Evolutionary conservation across 768 basidiomycete species (phyloP), one percentile per base, ranked within the genome.

Genomic region (Suillus occidentalis): DNA sequence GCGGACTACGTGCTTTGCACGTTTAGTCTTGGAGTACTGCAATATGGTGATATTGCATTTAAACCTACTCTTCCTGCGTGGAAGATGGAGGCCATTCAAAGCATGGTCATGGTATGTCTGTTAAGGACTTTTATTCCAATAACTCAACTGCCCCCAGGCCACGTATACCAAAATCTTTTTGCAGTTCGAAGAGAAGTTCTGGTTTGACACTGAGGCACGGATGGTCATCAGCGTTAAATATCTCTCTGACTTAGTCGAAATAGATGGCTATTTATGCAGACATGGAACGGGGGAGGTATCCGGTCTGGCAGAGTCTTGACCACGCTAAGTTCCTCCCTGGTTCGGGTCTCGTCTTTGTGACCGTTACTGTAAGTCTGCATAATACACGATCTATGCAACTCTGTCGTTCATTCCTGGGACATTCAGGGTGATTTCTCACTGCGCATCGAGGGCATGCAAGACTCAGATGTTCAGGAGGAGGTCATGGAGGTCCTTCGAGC

Each of bases 131-230:
- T 8, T n/a, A 2, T 61, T 20, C 3, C 12, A 18, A 16, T 36
- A 1, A 65, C 66, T 62, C 55, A 22, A 59, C 8, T 43, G 20
- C n/a, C 6, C 13, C 22, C 55, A 83, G 82, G 81, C 78, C 6
- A 87, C 83, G 1, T 90, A 87, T 66, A 87, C 89, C 3, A 89
- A 89, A 72, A 88, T 90, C 31, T 90, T 89, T 73, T 69, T 89
- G 57, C 82, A 87, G 66, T 90, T 89, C 69, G 78, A 83, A 0
- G 70, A 82, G 62, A 86, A 85, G 31, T 90, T 90, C 72, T 89
- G 84, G 84, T 84, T 82, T 62, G 74, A 79, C 31, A 84, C 82
- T 0, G 71, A 84, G 79, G 81, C 77, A 45, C 31, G 45, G 3
- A 7, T 50, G 13, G 22, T 4, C 14, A 1, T 7, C 3, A 3